phyloP scores from a whole-genome alignment of 202 grass and related monocot genomes.

The Dendrocalamus latiflorus region DNA sequence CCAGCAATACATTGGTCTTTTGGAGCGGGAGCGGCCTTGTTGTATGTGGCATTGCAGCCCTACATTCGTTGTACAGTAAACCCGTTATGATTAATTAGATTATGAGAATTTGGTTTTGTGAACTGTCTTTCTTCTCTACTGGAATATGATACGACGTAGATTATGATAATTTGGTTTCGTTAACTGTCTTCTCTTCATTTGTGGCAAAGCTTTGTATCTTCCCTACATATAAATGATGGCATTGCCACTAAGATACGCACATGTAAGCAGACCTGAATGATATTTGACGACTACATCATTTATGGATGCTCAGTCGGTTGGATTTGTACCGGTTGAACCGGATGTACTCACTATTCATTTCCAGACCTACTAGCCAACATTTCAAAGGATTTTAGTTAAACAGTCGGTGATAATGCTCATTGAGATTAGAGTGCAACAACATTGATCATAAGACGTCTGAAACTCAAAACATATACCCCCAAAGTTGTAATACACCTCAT shows the following conservation, averaged over 20 bases:
- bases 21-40: neutral
- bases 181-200: neutral
- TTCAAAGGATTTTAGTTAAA: neutral
- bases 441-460: neutral
- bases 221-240: conserved; percentile 11
- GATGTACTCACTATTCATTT: neutral
- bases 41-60: conserved; percentile 41
- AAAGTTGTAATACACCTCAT: conserved; percentile 26
- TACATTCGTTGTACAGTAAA: conserved; percentile 72
- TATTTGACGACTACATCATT: neutral
- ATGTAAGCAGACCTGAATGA: conserved; percentile 22
- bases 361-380: neutral
- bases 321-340: neutral
- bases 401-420: neutral
- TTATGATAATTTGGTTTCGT: conserved; percentile 16
- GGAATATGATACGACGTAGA: conserved; percentile 29
- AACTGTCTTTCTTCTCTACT: conserved; percentile 17
- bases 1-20: too few species aligned
- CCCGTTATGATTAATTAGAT: conserved; percentile 57
- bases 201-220: conserved; percentile 8
- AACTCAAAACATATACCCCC: conserved; percentile 28
- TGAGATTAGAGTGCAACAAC: neutral
- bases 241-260: conserved; percentile 9
- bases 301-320: neutral
- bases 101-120: conserved; percentile 41